Percentiles rank a stretch among this genome's conserved stretches.
phyloP scores from a whole-genome alignment of 1,284 basidiomycete species.

The Xerocomus alliaceus region DNA sequence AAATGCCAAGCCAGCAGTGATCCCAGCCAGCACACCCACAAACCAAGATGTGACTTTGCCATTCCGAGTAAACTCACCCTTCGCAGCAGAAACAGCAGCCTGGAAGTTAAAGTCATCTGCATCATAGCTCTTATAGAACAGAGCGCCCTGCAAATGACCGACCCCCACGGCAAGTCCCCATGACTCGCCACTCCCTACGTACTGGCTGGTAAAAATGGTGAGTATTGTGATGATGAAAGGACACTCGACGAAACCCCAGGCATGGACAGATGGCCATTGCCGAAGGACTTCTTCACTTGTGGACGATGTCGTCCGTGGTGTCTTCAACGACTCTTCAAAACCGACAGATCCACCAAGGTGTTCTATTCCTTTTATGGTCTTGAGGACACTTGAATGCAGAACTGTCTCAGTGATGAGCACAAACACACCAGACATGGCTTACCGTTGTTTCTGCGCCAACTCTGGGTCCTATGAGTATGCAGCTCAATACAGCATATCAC shows the following conservation, averaged over 20 bases:
- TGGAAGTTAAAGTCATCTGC: neutral
- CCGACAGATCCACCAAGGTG: slow-evolving; percentile 8
- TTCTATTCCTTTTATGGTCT: slow-evolving; percentile 3
- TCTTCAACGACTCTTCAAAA: neutral
- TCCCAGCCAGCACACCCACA: too few relatives aligned
- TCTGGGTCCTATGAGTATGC: neutral
- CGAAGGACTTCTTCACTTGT: neutral
- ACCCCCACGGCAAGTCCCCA: neutral
- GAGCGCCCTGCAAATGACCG: neutral
- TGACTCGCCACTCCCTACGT: neutral
- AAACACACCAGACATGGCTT: neutral
- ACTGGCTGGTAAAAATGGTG: neutral
- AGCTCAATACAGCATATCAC: neutral
- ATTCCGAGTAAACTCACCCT: slow-evolving; percentile 3
- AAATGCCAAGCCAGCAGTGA: too few relatives aligned
- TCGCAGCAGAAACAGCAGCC: neutral
- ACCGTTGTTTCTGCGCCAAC: slow-evolving; percentile 2
- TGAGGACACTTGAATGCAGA: neutral
- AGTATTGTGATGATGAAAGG: neutral
- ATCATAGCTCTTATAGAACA: neutral
- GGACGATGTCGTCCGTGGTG: neutral
- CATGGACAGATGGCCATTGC: neutral
- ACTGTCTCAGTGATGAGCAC: neutral
- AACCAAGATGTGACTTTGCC: too few relatives aligned
- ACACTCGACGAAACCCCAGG: neutral